Conservation (phyloP, 108 stramenopile species). For the Schizochytrium sp. region DNA sequence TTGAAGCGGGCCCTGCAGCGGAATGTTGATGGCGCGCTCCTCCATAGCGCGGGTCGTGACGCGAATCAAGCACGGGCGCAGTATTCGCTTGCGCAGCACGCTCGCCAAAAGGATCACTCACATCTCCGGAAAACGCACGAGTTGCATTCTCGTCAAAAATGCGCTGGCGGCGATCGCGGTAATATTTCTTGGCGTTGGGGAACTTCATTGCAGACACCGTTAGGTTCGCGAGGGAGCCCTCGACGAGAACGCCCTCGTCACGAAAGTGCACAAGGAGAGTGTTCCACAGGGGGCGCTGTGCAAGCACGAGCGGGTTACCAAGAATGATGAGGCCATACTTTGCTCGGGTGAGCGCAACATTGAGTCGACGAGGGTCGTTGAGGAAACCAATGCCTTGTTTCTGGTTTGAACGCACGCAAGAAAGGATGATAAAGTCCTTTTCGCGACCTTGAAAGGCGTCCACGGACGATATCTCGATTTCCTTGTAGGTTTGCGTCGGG, state of each 20-base stretch:
- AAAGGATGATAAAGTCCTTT: slow-evolving; percentile 91
- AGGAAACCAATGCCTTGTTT: slow-evolving; percentile 94
- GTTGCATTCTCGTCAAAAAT: neutral
- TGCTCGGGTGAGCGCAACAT: slow-evolving; percentile 94
- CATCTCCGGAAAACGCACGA: neutral
- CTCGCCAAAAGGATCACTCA: neutral
- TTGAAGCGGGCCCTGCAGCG: neutral
- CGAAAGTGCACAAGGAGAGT: slow-evolving; percentile 84
- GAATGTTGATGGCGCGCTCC: neutral
- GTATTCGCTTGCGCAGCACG: neutral
- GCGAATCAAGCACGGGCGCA: neutral
- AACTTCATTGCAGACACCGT: neutral
- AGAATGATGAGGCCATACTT: slow-evolving; percentile 80
- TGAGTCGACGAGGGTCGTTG: slow-evolving; percentile 92
- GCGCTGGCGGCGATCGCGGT: slow-evolving; percentile 1
- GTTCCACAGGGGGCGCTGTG: slow-evolving; percentile 89
- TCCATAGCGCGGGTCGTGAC: neutral
- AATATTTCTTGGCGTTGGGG: slow-evolving; percentile 5
- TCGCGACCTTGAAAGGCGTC: slow-evolving; percentile 98
- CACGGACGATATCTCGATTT: slow-evolving; percentile 90
- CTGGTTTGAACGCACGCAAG: slow-evolving; percentile 95
- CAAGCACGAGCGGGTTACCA: slow-evolving; percentile 90
- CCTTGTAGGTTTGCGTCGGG: slow-evolving; percentile 69
- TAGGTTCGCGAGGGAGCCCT: slow-evolving; percentile 27
- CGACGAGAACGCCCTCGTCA: slow-evolving; percentile 74